These are phyloP conservation scores for Oryza glaberrima DNA, from an alignment of 176 grass and related monocot genomes.

Conservation along the genomic window DNA sequence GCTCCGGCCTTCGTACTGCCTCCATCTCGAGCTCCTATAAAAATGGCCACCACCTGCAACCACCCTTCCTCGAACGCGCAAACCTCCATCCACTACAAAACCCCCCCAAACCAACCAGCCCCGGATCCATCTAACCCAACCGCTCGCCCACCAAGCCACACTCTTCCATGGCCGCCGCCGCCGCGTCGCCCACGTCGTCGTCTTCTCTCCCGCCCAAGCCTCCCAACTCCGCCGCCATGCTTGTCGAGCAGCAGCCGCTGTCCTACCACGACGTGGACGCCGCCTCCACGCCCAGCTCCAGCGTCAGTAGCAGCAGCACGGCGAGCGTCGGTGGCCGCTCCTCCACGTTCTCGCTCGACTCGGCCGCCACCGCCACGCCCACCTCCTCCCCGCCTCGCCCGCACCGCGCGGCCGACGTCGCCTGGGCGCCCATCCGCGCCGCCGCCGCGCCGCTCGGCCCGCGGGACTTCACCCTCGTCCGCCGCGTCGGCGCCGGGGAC, in stretches of 20 bases:
- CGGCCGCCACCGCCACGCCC: conserved; percentile 7
- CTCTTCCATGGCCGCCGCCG: conserved; percentile 46
- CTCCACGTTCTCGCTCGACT: conserved; percentile 46
- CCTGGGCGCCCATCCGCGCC: conserved; percentile 62
- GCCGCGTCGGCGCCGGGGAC: conserved; percentile 85
- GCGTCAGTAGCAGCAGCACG: conserved; percentile 67
- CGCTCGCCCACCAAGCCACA: not conserved
- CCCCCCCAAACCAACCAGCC: not conserved
- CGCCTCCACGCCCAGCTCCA: conserved; percentile 55
- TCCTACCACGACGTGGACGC: conserved; percentile 53
- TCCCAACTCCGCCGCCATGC: conserved; percentile 21
- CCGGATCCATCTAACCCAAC: conserved; percentile 3
- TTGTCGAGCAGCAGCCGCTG: conserved; percentile 5
- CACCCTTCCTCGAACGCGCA: conserved; percentile 61
- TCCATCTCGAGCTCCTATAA: conserved; percentile 32
- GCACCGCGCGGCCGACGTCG: conserved; percentile 75
- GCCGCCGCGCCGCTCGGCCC: conserved; percentile 51
- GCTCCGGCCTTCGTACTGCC: not conserved
- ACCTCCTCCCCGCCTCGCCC: conserved; percentile 53
- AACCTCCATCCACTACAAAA: conserved; percentile 33
- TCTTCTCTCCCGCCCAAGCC: conserved; percentile 41
- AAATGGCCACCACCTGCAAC: conserved; percentile 33
- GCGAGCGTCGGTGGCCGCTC: conserved; percentile 66
- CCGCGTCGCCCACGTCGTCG: not conserved
- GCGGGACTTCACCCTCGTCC: conserved; percentile 86